phyloP scores from a whole-genome alignment of 495 filamentous ascomycete species.

The Extremus antarcticus region DNA sequence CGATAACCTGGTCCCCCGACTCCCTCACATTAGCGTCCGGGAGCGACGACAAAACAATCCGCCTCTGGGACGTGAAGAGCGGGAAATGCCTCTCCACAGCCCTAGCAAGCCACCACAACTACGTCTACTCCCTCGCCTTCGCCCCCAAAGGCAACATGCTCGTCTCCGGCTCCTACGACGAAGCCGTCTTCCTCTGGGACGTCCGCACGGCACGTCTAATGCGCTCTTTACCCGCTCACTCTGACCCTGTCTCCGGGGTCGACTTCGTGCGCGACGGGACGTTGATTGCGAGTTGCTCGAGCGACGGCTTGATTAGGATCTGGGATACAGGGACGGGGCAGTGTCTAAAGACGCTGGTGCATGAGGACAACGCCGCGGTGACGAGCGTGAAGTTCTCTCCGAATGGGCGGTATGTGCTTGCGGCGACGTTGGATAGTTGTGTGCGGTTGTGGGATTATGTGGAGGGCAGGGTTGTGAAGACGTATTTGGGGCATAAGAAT shows the following conservation, averaged over 20 bases:
- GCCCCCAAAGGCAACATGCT: conserved; percentile 94
- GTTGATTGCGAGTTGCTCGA: conserved; percentile 75
- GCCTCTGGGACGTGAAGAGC: conserved; percentile 78
- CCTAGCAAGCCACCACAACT: conserved; percentile 84
- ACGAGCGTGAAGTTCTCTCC: conserved; percentile 86
- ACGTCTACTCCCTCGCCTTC: conserved; percentile 87
- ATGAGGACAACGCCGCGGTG: conserved; percentile 90
- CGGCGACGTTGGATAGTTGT: conserved; percentile 81
- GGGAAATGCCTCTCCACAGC: conserved; percentile 53
- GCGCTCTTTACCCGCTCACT: conserved; percentile 86
- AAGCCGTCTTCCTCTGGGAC: conserved; percentile 95
- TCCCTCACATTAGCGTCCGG: conserved; percentile 77
- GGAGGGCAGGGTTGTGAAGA: conserved; percentile 79
- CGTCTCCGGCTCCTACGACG: conserved; percentile 88
- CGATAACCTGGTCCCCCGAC: conserved; percentile 84
- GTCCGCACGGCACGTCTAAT: conserved; percentile 72
- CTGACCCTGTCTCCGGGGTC: conserved; percentile 85
- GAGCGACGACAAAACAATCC: conserved; percentile 90
- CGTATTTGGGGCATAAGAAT: conserved; percentile 89
- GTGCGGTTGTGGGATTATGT: conserved; percentile 92
- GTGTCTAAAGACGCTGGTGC: conserved; percentile 84
- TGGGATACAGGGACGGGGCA: conserved; percentile 96
- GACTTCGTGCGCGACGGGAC: conserved; percentile 90
- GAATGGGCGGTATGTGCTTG: conserved; percentile 84
- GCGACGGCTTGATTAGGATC: conserved; percentile 82